phyloP scores from a whole-genome alignment of 2,329 filamentous ascomycete species.

The Colletotrichum destructivum region DNA sequence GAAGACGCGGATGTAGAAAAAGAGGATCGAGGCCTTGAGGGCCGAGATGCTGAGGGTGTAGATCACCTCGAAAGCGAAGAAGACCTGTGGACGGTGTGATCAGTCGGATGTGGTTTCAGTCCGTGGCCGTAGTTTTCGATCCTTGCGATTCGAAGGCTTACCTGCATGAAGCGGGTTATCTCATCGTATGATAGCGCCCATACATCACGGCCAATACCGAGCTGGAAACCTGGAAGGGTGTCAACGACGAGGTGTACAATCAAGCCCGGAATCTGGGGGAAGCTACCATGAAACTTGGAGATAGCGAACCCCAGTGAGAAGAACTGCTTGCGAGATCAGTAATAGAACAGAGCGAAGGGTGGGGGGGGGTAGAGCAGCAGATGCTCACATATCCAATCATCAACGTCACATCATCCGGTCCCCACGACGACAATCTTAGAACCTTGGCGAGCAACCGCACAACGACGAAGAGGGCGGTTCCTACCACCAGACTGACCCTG shows the following conservation, averaged over 20 bases:
- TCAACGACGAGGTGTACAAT: not conserved
- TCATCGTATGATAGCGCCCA: slow-evolving; percentile 18
- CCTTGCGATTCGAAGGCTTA: not conserved
- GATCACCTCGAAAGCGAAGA: slow-evolving; percentile 32
- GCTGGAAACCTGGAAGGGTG: slow-evolving; percentile 6
- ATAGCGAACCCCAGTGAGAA: slow-evolving; percentile 26
- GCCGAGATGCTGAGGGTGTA: slow-evolving; percentile 54
- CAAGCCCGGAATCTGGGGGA: too few species aligned
- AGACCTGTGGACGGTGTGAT: not conserved
- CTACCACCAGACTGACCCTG: slow-evolving; percentile 1
- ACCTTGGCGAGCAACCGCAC: slow-evolving; percentile 13
- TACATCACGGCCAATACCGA: slow-evolving; percentile 28
- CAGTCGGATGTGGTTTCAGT: not conserved
- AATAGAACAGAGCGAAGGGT: too few species aligned
- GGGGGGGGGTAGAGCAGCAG: too few species aligned
- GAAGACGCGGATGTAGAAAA: slow-evolving; percentile 56
- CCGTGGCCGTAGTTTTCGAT: too few species aligned
- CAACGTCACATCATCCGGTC: slow-evolving; percentile 22
- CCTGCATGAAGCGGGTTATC: slow-evolving; percentile 21
- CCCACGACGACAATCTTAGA: slow-evolving; percentile 32
- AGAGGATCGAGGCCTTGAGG: slow-evolving; percentile 54
- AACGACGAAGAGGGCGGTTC: slow-evolving; percentile 24
- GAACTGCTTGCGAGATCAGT: not conserved
- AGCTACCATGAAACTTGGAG: slow-evolving; percentile 26
- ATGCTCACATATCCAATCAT: slow-evolving; percentile 30